These are phyloP conservation scores for Penicillium sp. DNA, from an alignment of 2,329 filamentous ascomycete genomes.

Conservation along the genomic window DNA sequence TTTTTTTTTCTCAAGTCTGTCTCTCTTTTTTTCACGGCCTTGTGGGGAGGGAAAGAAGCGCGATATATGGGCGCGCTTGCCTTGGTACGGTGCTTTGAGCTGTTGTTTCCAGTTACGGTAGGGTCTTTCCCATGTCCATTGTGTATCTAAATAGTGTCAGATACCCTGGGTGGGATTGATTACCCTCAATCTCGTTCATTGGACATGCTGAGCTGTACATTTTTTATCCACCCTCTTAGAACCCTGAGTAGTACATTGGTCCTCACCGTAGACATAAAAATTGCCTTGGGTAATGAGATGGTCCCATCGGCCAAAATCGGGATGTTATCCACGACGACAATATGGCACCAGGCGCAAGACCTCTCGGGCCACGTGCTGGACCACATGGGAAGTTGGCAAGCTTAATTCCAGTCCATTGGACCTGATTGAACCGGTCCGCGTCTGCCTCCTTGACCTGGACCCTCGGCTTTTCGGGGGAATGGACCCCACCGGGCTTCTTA, in stretches of 20 bases:
- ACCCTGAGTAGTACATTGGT: not conserved
- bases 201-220: not conserved
- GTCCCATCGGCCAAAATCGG: not conserved
- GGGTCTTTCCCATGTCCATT: not conserved
- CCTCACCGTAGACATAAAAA: not conserved
- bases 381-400: not conserved
- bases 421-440: not conserved
- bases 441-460: not conserved
- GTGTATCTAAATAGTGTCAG: not conserved
- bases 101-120: not conserved
- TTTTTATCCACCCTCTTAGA: not conserved
- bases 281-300: not conserved
- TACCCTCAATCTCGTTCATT: not conserved
- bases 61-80: not conserved
- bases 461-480: conserved; percentile 3
- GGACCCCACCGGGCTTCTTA: not conserved
- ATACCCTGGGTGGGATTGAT: not conserved
- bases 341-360: not conserved
- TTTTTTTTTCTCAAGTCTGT: not conserved
- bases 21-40: not conserved
- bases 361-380: not conserved
- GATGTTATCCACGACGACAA: not conserved
- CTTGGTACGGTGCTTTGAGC: not conserved
- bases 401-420: not conserved
- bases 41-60: not conserved